phyloP scores from a whole-genome alignment of 352 stramenopile genomes.

The Pythium dissotocum region DNA sequence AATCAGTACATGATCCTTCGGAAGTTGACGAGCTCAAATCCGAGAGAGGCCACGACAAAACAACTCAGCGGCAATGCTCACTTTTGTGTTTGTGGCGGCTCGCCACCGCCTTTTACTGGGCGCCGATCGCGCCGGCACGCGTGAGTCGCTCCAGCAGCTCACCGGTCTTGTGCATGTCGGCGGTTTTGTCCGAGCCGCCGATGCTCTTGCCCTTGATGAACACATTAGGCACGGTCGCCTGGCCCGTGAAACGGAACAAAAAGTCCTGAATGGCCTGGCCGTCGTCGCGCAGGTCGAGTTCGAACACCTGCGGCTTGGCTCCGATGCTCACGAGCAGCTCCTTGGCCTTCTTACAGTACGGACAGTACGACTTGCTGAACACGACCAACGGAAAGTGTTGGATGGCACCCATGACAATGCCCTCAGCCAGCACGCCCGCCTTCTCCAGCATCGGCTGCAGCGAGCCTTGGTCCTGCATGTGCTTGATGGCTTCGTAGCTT shows the following conservation, averaged over 20 bases:
- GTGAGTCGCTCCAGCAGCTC: constrained; percentile 91
- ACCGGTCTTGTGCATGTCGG: constrained; percentile 81
- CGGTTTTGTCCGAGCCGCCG: constrained; percentile 94
- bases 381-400: constrained; percentile 72
- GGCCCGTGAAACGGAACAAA: constrained; percentile 91
- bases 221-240: constrained; percentile 97
- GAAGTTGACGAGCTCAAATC: no score
- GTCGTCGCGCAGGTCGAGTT: constrained; percentile 84
- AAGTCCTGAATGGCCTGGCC: constrained; percentile 91
- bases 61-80: no score
- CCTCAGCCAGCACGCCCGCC: constrained; percentile 63
- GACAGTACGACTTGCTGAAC: constrained; percentile 87
- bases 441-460: constrained; percentile 87
- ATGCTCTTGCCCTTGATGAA: constrained; percentile 96
- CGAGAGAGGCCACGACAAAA: no score
- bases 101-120: constrained; percentile 22
- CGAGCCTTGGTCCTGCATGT: constrained; percentile 75
- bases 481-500: constrained; percentile 92
- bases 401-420: constrained; percentile 74
- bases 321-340: constrained; percentile 58
- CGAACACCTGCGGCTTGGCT: constrained; percentile 68
- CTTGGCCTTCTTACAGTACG: constrained; percentile 88
- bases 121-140: constrained; percentile 49
- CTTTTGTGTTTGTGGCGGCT: neutral
- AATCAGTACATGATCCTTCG: no score